phyloP scores from a whole-genome alignment of 257 asterid genomes.

The Petunia axillaris region DNA sequence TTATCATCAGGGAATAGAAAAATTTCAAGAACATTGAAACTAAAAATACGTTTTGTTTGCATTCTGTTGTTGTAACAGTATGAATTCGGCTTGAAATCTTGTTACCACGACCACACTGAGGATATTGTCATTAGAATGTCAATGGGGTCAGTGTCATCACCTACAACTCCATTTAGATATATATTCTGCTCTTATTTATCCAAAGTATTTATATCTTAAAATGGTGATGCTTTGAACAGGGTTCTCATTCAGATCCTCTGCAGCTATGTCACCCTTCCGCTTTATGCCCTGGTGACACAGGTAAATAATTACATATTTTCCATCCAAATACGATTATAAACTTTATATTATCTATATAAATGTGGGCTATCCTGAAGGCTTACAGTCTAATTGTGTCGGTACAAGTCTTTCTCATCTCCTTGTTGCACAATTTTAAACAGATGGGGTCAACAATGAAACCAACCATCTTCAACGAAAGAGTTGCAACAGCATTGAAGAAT shows the following conservation, averaged over 20 bases:
- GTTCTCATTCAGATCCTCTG: constrained; percentile 75
- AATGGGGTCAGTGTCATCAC: constrained; percentile 68
- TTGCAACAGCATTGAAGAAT: constrained; percentile 65
- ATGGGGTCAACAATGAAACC: constrained; percentile 96
- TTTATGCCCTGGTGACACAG: constrained; percentile 96
- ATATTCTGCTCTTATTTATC: neutral
- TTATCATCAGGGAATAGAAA: neutral
- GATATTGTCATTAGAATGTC: constrained; percentile 74
- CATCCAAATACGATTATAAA: too few species aligned
- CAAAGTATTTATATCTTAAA: neutral
- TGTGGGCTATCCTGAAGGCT: too few species aligned
- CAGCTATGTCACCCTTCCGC: constrained; percentile 92
- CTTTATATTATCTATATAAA: too few species aligned
- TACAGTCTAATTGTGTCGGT: neutral
- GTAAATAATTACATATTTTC: constrained; percentile 36
- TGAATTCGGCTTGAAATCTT: constrained; percentile 76
- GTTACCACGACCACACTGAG: constrained; percentile 78
- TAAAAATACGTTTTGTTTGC: neutral
- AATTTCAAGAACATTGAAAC: neutral
- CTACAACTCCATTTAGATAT: neutral
- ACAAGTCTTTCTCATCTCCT: too few species aligned
- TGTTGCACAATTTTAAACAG: constrained; percentile 34
- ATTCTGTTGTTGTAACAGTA: constrained; percentile 42
- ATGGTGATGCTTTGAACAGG: constrained; percentile 38
- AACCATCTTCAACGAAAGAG: constrained; percentile 77